Evolutionary conservation across 179 eudicot species (phyloP), one percentile per base, ranked within the genome.

Genomic region (Beta macrorhiza): DNA sequence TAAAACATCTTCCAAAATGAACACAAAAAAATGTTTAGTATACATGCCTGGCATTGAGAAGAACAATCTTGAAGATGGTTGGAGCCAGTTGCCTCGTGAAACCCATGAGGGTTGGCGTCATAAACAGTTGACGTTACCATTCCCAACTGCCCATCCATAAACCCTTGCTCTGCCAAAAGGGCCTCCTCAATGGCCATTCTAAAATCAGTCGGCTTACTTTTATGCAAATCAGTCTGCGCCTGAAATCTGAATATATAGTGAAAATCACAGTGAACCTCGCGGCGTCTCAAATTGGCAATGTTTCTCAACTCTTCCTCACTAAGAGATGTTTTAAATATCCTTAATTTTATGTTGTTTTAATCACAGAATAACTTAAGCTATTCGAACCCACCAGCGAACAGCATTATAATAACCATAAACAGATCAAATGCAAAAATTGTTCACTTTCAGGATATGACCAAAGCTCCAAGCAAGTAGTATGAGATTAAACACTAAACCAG

Each of bases 151-250:
- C 81, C 85, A 67, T 88, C 87, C 78, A 81, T 76, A 81, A 86
- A 82, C 52, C 96, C 98, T 84, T 90, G 87, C 89, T 96, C 98
- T 71, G 90, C 93, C 57, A 90, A 69, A 88, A 91, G 74, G 37
- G 98, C 99, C 90, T 96, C 99, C 81, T 96, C 94, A 86, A 96
- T 88, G 67, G 99, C 97, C 90, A 85, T 77, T 76, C 83, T 89
- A 82, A 96, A 96, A 87, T 96, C 99, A 77, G 84, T 85, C 12
- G 92, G 92, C 82, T 90, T 94, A 88, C 96, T 90, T 79, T 97
- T 95, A 87, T 92, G 91, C 88, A 96, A 86, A 63, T 96, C 91
- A 58, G 94, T 94, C 91, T 96, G 99, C 82, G 89, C 92, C 89
- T 88, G 97, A 87, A 94, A 96, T 85, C 99, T 96, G 90, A 83